Conservation (phyloP, 148 eudicot species). For the Vaccinium corymbosum region DNA sequence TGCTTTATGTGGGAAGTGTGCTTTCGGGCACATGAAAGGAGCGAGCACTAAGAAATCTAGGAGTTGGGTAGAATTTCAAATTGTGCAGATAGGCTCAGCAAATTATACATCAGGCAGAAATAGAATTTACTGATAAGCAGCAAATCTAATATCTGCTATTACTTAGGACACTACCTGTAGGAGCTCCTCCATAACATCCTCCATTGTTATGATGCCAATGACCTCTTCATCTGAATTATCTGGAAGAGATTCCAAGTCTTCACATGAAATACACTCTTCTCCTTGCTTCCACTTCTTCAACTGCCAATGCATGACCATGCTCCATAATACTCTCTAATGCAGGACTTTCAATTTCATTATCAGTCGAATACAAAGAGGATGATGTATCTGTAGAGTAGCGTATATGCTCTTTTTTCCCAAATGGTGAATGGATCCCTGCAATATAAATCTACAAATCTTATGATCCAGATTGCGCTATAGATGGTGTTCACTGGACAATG, state of each 20-base stretch:
- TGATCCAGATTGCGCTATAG: background rate
- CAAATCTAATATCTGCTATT: background rate
- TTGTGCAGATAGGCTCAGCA: background rate
- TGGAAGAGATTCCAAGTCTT: background rate
- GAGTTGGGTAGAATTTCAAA: background rate
- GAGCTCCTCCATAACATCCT: constrained; percentile 2
- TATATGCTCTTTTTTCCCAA: background rate
- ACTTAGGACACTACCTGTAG: background rate
- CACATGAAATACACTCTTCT: background rate
- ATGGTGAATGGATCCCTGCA: background rate
- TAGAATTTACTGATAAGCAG: background rate
- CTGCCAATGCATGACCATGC: background rate
- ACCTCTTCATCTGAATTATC: background rate
- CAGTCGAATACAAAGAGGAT: background rate
- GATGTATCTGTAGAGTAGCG: background rate
- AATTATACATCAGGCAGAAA: background rate
- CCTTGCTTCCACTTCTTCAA: background rate
- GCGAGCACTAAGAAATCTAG: background rate
- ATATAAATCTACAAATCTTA: background rate
- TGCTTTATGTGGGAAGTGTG: background rate
- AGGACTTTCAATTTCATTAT: background rate
- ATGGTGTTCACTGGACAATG: background rate
- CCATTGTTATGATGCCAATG: background rate
- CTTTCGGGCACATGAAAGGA: background rate
- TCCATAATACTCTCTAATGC: background rate